Evolutionary conservation across 768 basidiomycete genomes (phyloP), one percentile per base, ranked within the genome.

Genomic region (Kondoa malvinella): DNA sequence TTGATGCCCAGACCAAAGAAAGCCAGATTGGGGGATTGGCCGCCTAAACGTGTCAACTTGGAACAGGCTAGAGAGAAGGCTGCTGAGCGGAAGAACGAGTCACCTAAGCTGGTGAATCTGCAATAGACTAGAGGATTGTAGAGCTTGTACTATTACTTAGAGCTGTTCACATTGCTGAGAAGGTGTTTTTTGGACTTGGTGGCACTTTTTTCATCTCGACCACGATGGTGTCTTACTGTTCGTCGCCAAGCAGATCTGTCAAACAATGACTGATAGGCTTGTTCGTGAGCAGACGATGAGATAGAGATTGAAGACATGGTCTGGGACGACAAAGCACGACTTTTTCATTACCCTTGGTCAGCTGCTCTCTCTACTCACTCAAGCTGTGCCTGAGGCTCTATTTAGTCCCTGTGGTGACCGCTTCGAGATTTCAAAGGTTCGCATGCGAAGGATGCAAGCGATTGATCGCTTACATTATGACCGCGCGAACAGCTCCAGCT

Each of bases 261-360:
- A 14, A 14, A 31, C 30, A 8, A 29, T 59, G 21, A n/a, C 58
- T 59, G 58, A 59, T 59, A 59, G 8, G 12, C 58, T 16, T 64
- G 14, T 21, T 16, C 16, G n/a, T 1, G 14, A 1, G 50, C 70
- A 75, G 73, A 96, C 81, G 92, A 96, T 80, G 92, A 95, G 78
- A 85, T 96, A 30, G 92, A 96, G 76, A 95, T 96, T 65, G 94
- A 96, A 71, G 92, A 95, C 74, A 92, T 95, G 86, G 82, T 79
- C 17, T 95, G 89, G 89, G 91, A 94, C 76, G 81, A 81, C 67
- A 83, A 81, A 66, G 88, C 86, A 75, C 76, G 81, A 56, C 87
- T 96, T 2, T 96, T 86, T 75, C 92, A 97, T 80, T 95, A 92
- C 77, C 94, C 92, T 0, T 99, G 92, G 40, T 50, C 21, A 8